Evolutionary conservation across 768 basidiomycete species (phyloP).

Genomic region (Tricholoma saponaceum): DNA sequence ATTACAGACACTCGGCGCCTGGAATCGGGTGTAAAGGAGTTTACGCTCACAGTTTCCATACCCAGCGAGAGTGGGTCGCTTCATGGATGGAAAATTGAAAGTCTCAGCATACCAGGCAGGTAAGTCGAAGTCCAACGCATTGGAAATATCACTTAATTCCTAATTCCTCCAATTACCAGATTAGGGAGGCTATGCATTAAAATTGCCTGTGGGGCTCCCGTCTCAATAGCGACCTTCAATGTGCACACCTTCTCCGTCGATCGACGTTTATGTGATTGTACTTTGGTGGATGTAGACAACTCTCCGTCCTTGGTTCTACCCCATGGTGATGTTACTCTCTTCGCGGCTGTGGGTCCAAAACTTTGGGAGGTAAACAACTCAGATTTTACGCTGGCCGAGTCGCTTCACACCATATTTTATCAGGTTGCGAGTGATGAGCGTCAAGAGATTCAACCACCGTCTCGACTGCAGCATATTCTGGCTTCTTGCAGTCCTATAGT

Average conservation of each 20-base stretch:
- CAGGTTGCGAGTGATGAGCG: slow-evolving; percentile 1
- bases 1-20: slow-evolving; percentile 9
- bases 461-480: slow-evolving; percentile 67
- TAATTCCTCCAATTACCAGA: slow-evolving; percentile 17
- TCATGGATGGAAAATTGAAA: slow-evolving; percentile 64
- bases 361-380: slow-evolving; percentile 3
- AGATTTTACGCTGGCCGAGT: not conserved
- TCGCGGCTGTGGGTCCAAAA: slow-evolving; percentile 4
- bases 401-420: not conserved
- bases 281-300: slow-evolving; percentile 14
- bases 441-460: slow-evolving; percentile 28
- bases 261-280: slow-evolving; percentile 12
- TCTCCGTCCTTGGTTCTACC: slow-evolving; percentile 8
- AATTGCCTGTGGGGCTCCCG: slow-evolving; percentile 8
- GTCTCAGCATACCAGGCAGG: slow-evolving; percentile 65
- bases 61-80: slow-evolving; percentile 69
- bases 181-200: slow-evolving; percentile 34
- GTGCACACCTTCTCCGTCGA: slow-evolving; percentile 27
- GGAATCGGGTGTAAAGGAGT: slow-evolving; percentile 26
- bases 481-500: slow-evolving; percentile 46
- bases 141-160: not conserved
- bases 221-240: slow-evolving; percentile 24
- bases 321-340: slow-evolving; percentile 5
- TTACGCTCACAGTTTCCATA: slow-evolving; percentile 70
- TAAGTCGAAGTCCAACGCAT: slow-evolving; percentile 25